Conservation (phyloP, 768 basidiomycete genomes). For the Trametes cinnabarina region DNA sequence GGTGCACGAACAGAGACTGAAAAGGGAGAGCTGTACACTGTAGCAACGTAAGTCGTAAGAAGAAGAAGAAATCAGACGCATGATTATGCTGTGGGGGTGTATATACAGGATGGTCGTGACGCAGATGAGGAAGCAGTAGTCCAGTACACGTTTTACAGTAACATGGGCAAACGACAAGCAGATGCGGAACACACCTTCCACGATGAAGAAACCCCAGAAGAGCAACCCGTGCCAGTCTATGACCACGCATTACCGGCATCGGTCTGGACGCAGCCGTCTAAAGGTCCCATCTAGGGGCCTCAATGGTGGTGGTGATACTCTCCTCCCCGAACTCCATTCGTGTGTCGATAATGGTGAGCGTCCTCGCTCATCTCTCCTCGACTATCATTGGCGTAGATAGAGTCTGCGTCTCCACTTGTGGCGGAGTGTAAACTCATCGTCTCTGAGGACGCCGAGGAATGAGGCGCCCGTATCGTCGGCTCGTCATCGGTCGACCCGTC, state of each 20-base stretch:
- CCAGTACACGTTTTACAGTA: slow-evolving; percentile 15
- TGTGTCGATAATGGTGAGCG: not conserved
- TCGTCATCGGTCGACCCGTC: slow-evolving; percentile 74
- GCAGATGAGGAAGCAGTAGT: slow-evolving; percentile 14
- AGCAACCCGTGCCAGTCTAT: slow-evolving; percentile 13
- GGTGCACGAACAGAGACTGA: slow-evolving; percentile 5
- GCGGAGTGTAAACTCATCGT: slow-evolving; percentile 32
- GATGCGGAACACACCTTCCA: not conserved
- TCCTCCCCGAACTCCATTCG: slow-evolving; percentile 3
- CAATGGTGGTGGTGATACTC: slow-evolving; percentile 8
- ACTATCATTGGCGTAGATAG: slow-evolving; percentile 31
- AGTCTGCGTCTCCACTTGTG: slow-evolving; percentile 34
- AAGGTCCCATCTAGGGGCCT: slow-evolving; percentile 1
- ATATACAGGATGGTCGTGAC: slow-evolving; percentile 14
- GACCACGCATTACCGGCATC: not conserved
- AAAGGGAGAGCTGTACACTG: slow-evolving; percentile 14
- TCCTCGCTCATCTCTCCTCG: slow-evolving; percentile 16
- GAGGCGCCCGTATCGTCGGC: slow-evolving; percentile 68
- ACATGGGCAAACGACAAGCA: slow-evolving; percentile 1
- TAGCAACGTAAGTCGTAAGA: slow-evolving; percentile 9
- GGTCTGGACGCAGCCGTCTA: not conserved
- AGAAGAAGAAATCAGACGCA: not conserved
- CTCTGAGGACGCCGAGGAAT: slow-evolving; percentile 39
- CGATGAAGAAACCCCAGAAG: not conserved
- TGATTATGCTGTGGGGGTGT: slow-evolving; percentile 12